Evolutionary conservation across 164 flowering plant genomes (phyloP).

Genomic region (Annona squamosa): DNA sequence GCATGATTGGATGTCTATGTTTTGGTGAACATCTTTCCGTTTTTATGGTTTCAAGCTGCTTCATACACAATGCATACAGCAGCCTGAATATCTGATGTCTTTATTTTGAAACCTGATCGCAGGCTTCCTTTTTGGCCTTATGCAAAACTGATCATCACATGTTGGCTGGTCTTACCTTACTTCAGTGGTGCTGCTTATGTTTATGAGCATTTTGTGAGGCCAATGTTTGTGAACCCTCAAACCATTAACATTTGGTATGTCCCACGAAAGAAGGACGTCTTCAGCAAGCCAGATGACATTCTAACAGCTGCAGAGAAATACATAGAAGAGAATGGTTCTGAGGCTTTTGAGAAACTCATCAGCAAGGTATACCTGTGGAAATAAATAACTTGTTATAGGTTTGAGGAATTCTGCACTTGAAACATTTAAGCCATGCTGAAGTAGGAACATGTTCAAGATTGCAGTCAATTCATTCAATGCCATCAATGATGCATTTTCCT

Average conservation of each 20-base stretch:
- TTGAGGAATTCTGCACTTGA: not conserved
- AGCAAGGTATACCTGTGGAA: conserved; percentile 31
- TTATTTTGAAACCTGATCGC: conserved; percentile 1
- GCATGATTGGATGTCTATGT: too few species aligned
- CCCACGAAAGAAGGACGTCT: conserved; percentile 51
- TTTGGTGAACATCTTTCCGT: not conserved
- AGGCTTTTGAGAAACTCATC: conserved; percentile 63
- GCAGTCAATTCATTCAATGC: not conserved
- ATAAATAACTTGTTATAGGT: not conserved
- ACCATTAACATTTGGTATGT: conserved; percentile 51
- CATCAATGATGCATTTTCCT: not conserved
- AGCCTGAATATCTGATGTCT: not conserved
- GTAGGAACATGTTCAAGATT: not conserved
- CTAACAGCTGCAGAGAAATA: conserved; percentile 71
- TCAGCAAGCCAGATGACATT: conserved; percentile 53
- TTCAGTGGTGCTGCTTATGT: conserved; percentile 91
- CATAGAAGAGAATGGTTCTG: conserved; percentile 73
- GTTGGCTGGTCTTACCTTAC: conserved; percentile 89
- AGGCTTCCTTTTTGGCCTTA: conserved; percentile 78
- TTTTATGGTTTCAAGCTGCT: not conserved
- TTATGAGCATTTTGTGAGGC: conserved; percentile 60
- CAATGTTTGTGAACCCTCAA: conserved; percentile 55
- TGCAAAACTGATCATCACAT: conserved; percentile 46
- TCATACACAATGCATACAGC: not conserved
- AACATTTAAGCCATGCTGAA: not conserved